These are phyloP conservation scores for Scheffersomyces ergatensis DNA, from an alignment of 805 yeast species.

Conservation along the genomic window DNA sequence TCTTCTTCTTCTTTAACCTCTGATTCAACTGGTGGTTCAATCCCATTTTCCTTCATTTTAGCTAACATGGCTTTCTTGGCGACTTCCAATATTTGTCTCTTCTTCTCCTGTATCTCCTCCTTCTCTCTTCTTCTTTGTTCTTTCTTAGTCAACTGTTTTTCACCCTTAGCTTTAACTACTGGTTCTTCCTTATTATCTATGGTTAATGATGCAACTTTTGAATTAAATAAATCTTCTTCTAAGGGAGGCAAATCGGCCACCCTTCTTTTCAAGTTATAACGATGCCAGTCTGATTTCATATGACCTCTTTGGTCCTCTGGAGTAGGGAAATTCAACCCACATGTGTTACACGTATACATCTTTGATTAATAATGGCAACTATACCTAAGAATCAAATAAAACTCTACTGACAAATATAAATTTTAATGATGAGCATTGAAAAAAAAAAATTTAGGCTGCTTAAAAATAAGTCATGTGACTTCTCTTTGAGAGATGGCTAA, in stretches of 20 bases:
- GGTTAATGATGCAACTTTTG: slow-evolving; percentile 21
- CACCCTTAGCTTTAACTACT: slow-evolving; percentile 16
- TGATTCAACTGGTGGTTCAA: slow-evolving; percentile 7
- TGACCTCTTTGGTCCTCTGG: slow-evolving; percentile 88
- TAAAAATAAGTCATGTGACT: background rate
- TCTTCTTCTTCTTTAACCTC: slow-evolving; percentile 1
- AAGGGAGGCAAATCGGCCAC: slow-evolving; percentile 63
- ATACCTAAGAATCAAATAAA: background rate
- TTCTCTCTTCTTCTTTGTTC: slow-evolving; percentile 49
- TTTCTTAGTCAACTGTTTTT: slow-evolving; percentile 42
- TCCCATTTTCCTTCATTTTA: slow-evolving; percentile 23
- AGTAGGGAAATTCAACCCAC: slow-evolving; percentile 74
- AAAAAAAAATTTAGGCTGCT: background rate
- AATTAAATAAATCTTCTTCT: slow-evolving; percentile 38
- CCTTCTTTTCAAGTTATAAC: slow-evolving; percentile 90
- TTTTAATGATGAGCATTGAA: background rate
- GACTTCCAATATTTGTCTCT: slow-evolving; percentile 44
- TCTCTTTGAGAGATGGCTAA: no score
- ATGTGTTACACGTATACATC: slow-evolving; percentile 76
- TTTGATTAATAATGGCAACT: slow-evolving; percentile 4
- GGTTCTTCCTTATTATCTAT: slow-evolving; percentile 14
- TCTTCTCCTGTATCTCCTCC: slow-evolving; percentile 49
- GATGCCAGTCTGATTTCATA: slow-evolving; percentile 98
- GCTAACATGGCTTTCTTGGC: slow-evolving; percentile 42
- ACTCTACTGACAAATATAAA: no score